Conservation (phyloP, 192 early-diverging fungal genomes). For the Backusella westeae region DNA sequence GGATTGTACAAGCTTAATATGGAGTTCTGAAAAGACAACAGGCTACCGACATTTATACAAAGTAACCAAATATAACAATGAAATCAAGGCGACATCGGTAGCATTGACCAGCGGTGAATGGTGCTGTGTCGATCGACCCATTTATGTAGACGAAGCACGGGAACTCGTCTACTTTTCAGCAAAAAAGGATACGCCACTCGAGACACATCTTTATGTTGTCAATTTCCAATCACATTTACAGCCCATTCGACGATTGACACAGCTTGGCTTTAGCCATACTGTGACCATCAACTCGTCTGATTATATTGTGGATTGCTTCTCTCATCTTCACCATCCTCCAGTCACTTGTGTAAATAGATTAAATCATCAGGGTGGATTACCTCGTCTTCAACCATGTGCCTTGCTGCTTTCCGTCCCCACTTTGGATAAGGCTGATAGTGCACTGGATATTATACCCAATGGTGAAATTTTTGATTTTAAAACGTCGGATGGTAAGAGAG, state of each 20-base stretch:
- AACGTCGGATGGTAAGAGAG: conserved; percentile 11
- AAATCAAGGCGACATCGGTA: conserved; percentile 1
- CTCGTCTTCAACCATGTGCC: not conserved
- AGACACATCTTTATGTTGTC: conserved; percentile 62
- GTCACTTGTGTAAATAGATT: not conserved
- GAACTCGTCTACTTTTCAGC: conserved; percentile 61
- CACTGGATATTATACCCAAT: conserved; percentile 9
- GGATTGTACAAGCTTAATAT: conserved; percentile 40
- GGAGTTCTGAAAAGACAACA: conserved; percentile 50
- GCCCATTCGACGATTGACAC: conserved; percentile 34
- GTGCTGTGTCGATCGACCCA: conserved; percentile 54
- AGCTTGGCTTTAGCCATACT: conserved; percentile 49
- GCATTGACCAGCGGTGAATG: conserved; percentile 58
- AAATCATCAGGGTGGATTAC: not conserved
- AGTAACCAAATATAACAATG: conserved; percentile 29
- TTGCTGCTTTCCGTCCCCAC: not conserved
- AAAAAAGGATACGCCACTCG: conserved; percentile 55
- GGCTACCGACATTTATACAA: conserved; percentile 63
- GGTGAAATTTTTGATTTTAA: conserved; percentile 22
- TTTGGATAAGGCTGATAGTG: not conserved
- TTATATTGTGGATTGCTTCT: conserved; percentile 50
- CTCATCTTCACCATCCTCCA: conserved; percentile 42
- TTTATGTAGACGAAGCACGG: conserved; percentile 49
- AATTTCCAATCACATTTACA: conserved; percentile 19
- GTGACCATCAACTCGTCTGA: conserved; percentile 33